These are phyloP conservation scores for Geosmithia putterillii DNA, from an alignment of 2,329 filamentous ascomycete genomes.

Conservation along the genomic window DNA sequence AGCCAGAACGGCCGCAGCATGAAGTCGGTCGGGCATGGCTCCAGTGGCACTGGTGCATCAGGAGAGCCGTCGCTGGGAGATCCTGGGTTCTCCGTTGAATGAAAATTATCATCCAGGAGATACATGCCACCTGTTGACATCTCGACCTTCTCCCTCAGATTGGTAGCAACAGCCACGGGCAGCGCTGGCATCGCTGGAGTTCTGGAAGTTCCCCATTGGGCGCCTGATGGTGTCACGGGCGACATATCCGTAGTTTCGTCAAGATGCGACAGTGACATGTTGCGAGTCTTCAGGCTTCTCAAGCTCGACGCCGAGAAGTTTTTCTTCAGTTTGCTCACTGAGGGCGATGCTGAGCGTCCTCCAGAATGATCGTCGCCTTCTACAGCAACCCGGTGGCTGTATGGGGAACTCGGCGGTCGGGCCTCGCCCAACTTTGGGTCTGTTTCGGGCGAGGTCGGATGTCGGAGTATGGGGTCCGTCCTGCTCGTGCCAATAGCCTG, in stretches of 20 bases:
- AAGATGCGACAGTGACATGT: conserved; percentile 52
- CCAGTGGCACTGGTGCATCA: conserved; percentile 65
- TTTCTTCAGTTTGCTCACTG: conserved; percentile 40
- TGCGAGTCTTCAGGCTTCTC: conserved; percentile 60
- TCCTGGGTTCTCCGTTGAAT: conserved; percentile 51
- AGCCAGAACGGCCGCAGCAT: conserved; percentile 95
- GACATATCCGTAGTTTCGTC: conserved; percentile 52
- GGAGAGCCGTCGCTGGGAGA: conserved; percentile 49
- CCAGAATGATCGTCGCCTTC: conserved; percentile 24
- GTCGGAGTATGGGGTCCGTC: neutral
- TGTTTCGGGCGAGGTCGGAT: conserved; percentile 12
- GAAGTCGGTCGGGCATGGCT: conserved; percentile 82
- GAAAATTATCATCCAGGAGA: conserved; percentile 75
- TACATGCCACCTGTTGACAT: conserved; percentile 57
- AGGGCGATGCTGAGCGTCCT: conserved; percentile 39
- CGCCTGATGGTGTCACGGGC: conserved; percentile 62
- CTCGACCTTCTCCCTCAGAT: conserved; percentile 45
- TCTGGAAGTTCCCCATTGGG: conserved; percentile 46
- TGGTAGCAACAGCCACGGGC: conserved; percentile 54
- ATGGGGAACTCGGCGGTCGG: conserved; percentile 14
- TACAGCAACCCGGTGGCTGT: conserved; percentile 16
- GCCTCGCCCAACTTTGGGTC: conserved; percentile 15
- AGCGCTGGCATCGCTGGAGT: conserved; percentile 42
- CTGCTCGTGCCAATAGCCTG: neutral
- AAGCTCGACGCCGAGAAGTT: conserved; percentile 61